A percentile compares a stretch with the other conserved stretches of the same genome.
Conservation (phyloP, 192 early-diverging fungal genomes). For the Coemansia sp. region DNA sequence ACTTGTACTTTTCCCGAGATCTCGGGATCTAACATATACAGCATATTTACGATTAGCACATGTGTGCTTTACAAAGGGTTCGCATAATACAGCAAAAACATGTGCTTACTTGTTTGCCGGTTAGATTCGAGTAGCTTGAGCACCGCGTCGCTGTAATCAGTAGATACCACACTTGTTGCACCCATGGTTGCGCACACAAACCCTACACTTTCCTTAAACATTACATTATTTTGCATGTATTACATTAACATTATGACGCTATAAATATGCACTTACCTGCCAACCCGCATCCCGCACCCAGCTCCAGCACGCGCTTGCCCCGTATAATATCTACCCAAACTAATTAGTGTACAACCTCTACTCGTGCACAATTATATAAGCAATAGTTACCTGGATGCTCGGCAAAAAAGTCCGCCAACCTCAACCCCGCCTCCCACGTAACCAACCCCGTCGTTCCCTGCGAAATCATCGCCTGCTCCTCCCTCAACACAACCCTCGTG, state of each 20-base stretch:
- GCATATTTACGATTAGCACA: not conserved
- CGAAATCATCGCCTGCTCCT: constrained; percentile 56
- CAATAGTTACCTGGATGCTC: constrained; percentile 45
- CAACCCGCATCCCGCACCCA: constrained; percentile 51
- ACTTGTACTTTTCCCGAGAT: constrained; percentile 29
- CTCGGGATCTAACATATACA: constrained; percentile 25
- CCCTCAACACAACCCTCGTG: constrained; percentile 50
- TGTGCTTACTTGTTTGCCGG: constrained; percentile 33
- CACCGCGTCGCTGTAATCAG: constrained; percentile 29
- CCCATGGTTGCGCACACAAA: constrained; percentile 50
- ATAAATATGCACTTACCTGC: constrained; percentile 22
- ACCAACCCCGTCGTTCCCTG: constrained; percentile 63
- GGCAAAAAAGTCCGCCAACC: constrained; percentile 56
- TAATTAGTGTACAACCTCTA: not conserved
- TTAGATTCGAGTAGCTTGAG: constrained; percentile 39
- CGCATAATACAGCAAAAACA: not conserved
- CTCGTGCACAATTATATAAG: not conserved
- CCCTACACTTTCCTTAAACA: constrained; percentile 19
- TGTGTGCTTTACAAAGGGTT: not conserved
- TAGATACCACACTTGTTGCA: constrained; percentile 35
- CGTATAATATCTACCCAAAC: constrained; percentile 42
- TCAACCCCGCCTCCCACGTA: constrained; percentile 64
- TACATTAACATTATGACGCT: not conserved
- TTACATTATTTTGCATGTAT: not conserved
- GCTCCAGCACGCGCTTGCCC: constrained; percentile 40